These are phyloP conservation scores for Penicillium turbatum DNA, from an alignment of 495 filamentous ascomycete genomes.

Conservation along the genomic window DNA sequence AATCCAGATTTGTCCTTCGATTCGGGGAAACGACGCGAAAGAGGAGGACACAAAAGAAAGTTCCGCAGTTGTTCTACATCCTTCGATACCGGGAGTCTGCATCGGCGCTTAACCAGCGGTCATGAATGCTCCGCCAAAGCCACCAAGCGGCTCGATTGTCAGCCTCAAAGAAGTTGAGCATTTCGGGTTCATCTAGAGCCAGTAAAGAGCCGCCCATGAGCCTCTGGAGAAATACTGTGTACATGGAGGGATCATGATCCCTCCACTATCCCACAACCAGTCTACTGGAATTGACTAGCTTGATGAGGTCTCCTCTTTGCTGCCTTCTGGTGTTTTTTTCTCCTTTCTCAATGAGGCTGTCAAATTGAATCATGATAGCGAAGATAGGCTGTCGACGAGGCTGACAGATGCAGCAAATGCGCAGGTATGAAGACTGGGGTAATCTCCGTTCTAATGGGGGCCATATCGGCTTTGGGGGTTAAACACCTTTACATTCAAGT, in stretches of 20 bases:
- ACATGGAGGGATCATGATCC: conserved; percentile 1
- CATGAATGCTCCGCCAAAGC: conserved; percentile 24
- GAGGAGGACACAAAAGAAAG: not conserved
- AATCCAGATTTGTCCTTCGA: not conserved
- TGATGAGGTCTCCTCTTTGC: not conserved
- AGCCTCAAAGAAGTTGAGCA: conserved; percentile 18
- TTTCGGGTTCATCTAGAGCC: conserved; percentile 9
- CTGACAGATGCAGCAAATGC: not conserved
- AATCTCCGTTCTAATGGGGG: not conserved
- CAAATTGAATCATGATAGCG: not conserved
- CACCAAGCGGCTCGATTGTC: conserved; percentile 23
- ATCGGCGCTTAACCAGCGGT: conserved; percentile 29
- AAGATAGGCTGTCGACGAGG: conserved; percentile 4
- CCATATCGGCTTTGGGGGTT: not conserved
- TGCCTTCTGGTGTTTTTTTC: not conserved
- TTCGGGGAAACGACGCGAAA: not conserved
- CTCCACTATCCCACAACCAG: not conserved
- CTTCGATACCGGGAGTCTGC: conserved; percentile 7
- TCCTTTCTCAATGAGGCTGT: too few relatives aligned
- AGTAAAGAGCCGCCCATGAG: conserved; percentile 25
- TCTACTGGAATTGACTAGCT: not conserved
- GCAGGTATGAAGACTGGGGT: not conserved
- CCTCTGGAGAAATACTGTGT: not conserved
- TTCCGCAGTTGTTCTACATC: conserved; percentile 8
- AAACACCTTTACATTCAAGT: not conserved